Evolutionary conservation across 495 filamentous ascomycete species (phyloP).

Genomic region (Aspergillus conjunctus): DNA sequence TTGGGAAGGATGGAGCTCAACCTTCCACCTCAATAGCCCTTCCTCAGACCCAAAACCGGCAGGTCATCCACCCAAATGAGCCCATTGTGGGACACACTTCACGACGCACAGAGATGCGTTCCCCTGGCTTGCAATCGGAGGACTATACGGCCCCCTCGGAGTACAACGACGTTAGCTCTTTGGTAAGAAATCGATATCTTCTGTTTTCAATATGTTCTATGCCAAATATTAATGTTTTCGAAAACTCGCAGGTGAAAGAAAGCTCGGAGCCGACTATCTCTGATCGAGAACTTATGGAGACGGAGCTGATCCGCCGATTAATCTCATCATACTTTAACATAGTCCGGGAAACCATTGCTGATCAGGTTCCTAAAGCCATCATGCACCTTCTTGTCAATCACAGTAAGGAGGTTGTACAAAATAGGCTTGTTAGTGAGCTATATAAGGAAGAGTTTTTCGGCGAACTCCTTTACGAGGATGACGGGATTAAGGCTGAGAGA

Average conservation of each 20-base stretch:
- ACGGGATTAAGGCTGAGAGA: constrained; percentile 92
- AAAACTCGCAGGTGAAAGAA: constrained; percentile 38
- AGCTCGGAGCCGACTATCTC: constrained; percentile 78
- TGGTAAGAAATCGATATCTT: constrained; percentile 54
- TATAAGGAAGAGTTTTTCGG: constrained; percentile 94
- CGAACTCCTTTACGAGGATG: constrained; percentile 95
- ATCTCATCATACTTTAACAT: constrained; percentile 99
- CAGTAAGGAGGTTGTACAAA: constrained; percentile 96
- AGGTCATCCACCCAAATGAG: constrained; percentile 73
- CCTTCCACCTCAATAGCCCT: constrained; percentile 32
- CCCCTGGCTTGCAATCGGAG: constrained; percentile 41
- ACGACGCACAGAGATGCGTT: constrained; percentile 66
- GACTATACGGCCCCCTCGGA: constrained; percentile 43
- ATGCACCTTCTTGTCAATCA: constrained; percentile 99
- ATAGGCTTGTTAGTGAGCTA: constrained; percentile 90
- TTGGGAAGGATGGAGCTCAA: constrained; percentile 83
- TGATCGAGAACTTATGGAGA: constrained; percentile 94
- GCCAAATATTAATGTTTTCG: background rate
- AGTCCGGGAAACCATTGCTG: constrained; percentile 93
- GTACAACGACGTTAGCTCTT: constrained; percentile 53
- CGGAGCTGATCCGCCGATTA: constrained; percentile 91
- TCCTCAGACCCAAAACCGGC: constrained; percentile 54
- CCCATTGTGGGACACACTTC: constrained; percentile 83
- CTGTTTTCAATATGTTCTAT: background rate
- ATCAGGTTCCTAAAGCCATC: constrained; percentile 97